Base-by-base conservation (phyloP, 2,329 filamentous ascomycete species). In the Spiromastix sp. region DNA sequence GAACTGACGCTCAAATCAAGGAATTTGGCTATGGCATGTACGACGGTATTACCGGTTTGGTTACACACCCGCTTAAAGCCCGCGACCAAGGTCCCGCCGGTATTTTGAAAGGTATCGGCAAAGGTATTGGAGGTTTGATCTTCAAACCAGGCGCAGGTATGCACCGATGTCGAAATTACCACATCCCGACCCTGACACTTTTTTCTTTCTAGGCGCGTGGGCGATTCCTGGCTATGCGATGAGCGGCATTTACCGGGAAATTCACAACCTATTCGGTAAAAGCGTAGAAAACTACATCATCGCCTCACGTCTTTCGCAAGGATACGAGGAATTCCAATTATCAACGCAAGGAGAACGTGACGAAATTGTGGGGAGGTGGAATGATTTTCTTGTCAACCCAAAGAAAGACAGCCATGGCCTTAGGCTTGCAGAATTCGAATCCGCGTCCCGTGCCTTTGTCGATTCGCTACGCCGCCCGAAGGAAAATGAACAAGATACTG, bases 231-330 rank as follows among this genome's bases (percentile, higher is more conserved):
- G 80, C 4, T 93, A 91, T 50, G 73, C 83, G 3, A 81, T 87
- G 67, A 83, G 87, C 53, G 86, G 86, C 2, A 68, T 91, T 1
- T 77, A 89, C 48, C 81, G 82, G 26, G 81, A 89, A 53, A 68
- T 91, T 35, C 71, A 78, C 42, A 85, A 80, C 43, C 60, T 71
- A 30, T 80, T 85, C 45, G 76, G 79, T 16, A 76, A 71, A 29
- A 83, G 75, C 42, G 76, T 85, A 12, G 69, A 83, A 32, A 85
- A 83, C 45, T 89, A 89, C 52, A 84, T 93, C 44, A 74, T 85
- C 30, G 74, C 82, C 1, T 81, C 84, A 2, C 71, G 85, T 30
- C 81, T 83, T 32, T 68, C 77, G 1, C 82, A 93, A 54, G 85
- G 85, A 1, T 75, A 76, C 41, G 73, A 78, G 28, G 81, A 87